Percentiles rank a stretch among this genome's conserved stretches.
Evolutionary conservation across 495 filamentous ascomycete species (phyloP).

Genomic region (Podospora didyma): DNA sequence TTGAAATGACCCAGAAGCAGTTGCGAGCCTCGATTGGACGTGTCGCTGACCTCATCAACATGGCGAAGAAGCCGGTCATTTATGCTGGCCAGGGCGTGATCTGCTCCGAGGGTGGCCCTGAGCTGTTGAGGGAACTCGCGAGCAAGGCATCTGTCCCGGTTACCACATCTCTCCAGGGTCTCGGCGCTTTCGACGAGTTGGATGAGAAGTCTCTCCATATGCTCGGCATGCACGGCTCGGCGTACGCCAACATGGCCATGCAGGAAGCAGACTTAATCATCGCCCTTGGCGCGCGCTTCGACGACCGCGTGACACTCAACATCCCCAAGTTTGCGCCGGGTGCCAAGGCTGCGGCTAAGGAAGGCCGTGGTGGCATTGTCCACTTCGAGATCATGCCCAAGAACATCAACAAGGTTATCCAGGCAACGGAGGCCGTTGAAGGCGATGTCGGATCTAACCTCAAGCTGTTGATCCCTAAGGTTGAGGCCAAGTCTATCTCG

Average conservation of each 20-base stretch:
- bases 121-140: conserved; percentile 61
- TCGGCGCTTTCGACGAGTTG: conserved; percentile 73
- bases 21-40: conserved; percentile 57
- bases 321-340: conserved; percentile 64
- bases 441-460: conserved; percentile 71
- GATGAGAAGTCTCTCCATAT: conserved; percentile 76
- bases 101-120: conserved; percentile 59
- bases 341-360: conserved; percentile 61
- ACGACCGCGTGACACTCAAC: conserved; percentile 69
- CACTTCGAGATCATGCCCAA: conserved; percentile 83
- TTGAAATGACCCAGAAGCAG: conserved; percentile 54
- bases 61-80: conserved; percentile 71
- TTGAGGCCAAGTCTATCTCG: conserved; percentile 51
- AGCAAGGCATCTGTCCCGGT: conserved; percentile 73
- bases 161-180: conserved; percentile 73
- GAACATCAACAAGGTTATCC: conserved; percentile 85
- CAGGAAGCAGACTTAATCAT: conserved; percentile 77
- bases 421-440: conserved; percentile 76
- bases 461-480: conserved; percentile 62
- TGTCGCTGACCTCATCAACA: conserved; percentile 65
- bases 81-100: conserved; percentile 73
- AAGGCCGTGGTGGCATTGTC: conserved; percentile 71
- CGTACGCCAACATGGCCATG: conserved; percentile 76
- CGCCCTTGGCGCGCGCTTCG: conserved; percentile 70
- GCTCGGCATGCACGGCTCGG: conserved; percentile 79